A percentile compares a stretch with the other conserved stretches of the same genome.
Conservation (phyloP, 108 stramenopile species). For the Cyclotella kingstonii region DNA sequence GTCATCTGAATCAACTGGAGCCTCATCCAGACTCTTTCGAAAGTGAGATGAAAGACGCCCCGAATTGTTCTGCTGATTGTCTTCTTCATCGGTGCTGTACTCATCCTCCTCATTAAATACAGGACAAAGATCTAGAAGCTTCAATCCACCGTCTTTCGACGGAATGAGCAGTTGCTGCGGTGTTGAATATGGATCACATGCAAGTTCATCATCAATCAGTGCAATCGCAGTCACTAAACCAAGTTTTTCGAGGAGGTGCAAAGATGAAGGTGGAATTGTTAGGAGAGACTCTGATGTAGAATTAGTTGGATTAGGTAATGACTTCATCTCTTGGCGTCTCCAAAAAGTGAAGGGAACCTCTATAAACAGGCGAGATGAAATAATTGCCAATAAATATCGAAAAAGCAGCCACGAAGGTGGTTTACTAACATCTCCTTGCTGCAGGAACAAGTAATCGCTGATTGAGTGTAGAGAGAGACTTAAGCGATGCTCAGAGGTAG, state of each 20-base stretch:
- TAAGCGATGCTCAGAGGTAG: neutral
- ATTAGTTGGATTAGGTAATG: neutral
- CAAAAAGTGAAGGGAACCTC: neutral
- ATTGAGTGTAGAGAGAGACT: too few relatives aligned
- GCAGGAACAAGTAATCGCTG: too few relatives aligned
- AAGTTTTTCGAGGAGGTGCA: slow-evolving; percentile 73
- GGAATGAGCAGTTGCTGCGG: slow-evolving; percentile 88
- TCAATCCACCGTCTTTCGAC: slow-evolving; percentile 73
- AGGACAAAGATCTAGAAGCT: slow-evolving; percentile 80
- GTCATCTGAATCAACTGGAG: slow-evolving; percentile 29
- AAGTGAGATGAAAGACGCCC: neutral
- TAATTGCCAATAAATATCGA: slow-evolving; percentile 63
- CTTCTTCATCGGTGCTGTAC: slow-evolving; percentile 31
- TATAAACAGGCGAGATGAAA: slow-evolving; percentile 52
- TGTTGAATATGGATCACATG: slow-evolving; percentile 74
- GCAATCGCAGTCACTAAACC: slow-evolving; percentile 76
- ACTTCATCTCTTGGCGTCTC: neutral
- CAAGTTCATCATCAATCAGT: slow-evolving; percentile 84
- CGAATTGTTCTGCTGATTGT: slow-evolving; percentile 13
- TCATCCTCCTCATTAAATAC: slow-evolving; percentile 53
- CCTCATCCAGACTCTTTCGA: slow-evolving; percentile 10
- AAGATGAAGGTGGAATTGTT: slow-evolving; percentile 68
- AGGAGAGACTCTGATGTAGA: slow-evolving; percentile 22
- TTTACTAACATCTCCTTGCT: too few relatives aligned
- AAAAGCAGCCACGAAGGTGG: slow-evolving; percentile 30